Percentiles rank a stretch among this genome's conserved stretches.
Conservation (phyloP, 2,329 filamentous ascomycete genomes). For the Fusarium anthophilum region DNA sequence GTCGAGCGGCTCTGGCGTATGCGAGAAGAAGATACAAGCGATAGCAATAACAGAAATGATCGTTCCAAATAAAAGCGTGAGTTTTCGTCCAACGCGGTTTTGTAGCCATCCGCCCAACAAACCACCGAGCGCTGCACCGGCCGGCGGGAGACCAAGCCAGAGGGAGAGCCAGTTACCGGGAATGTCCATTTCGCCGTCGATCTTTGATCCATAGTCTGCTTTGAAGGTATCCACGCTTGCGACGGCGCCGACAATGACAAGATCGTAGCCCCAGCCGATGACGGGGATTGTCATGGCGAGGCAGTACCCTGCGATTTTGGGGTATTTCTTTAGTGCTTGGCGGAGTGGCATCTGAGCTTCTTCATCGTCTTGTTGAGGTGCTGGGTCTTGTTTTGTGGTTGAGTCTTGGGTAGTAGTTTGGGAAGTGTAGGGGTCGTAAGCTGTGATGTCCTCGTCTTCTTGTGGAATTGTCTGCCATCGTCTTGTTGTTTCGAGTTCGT, state of each 20-base stretch:
- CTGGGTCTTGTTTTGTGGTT: neutral
- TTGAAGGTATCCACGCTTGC: slow-evolving; percentile 43
- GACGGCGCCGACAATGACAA: slow-evolving; percentile 42
- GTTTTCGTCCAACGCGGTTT: slow-evolving; percentile 40
- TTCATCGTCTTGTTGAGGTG: neutral
- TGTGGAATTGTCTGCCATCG: slow-evolving; percentile 13
- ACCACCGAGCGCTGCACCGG: slow-evolving; percentile 39
- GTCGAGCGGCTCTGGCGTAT: slow-evolving; percentile 2
- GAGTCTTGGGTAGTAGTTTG: neutral
- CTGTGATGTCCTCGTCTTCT: neutral
- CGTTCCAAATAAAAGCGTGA: slow-evolving; percentile 38
- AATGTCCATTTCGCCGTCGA: slow-evolving; percentile 38
- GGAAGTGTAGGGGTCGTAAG: slow-evolving; percentile 13
- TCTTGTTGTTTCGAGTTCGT: slow-evolving; percentile 19
- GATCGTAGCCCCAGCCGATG: slow-evolving; percentile 46
- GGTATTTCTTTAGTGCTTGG: slow-evolving; percentile 40
- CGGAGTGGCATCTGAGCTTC: slow-evolving; percentile 38
- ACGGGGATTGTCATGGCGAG: slow-evolving; percentile 41
- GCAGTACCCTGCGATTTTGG: slow-evolving; percentile 41
- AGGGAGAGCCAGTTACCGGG: slow-evolving; percentile 43
- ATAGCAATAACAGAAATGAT: slow-evolving; percentile 40
- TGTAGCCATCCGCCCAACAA: slow-evolving; percentile 43
- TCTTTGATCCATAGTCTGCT: slow-evolving; percentile 41
- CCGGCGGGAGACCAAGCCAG: slow-evolving; percentile 39
- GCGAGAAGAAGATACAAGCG: slow-evolving; percentile 43